Percentiles rank a stretch among this genome's conserved stretches.
These are phyloP conservation scores for Nannochloropsis salina DNA, from an alignment of 108 stramenopile species.

Conservation along the genomic window DNA sequence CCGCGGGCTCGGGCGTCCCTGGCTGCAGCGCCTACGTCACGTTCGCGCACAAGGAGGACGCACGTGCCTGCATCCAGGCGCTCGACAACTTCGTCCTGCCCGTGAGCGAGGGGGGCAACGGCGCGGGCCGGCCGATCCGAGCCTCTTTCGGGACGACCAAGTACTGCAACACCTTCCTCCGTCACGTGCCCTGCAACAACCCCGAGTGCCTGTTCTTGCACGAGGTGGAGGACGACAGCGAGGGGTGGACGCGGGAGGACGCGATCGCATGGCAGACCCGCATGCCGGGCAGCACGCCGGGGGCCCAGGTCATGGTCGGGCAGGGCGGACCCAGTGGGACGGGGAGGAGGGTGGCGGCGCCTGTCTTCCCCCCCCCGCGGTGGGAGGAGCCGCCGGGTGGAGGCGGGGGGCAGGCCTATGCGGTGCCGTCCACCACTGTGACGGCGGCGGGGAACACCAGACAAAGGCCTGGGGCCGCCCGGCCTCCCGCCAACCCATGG, in stretches of 20 bases:
- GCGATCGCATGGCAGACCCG: conserved; percentile 41
- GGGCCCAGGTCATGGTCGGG: conserved; percentile 40
- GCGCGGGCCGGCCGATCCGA: conserved; percentile 81
- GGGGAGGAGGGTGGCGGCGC: conserved; percentile 45
- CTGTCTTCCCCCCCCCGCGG: conserved; percentile 52
- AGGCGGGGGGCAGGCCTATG: background rate
- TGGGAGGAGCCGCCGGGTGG: conserved; percentile 24
- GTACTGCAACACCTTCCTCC: conserved; percentile 95
- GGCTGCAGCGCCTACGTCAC: conserved; percentile 73
- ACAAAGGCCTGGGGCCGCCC: background rate
- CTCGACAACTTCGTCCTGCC: conserved; percentile 33
- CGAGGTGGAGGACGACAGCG: conserved; percentile 87
- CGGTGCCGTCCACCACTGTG: background rate
- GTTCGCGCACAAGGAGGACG: conserved; percentile 78
- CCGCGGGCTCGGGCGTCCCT: conserved; percentile 24
- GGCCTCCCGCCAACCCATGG: background rate
- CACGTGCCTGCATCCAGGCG: conserved; percentile 39
- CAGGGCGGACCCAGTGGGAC: conserved; percentile 52
- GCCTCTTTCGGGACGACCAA: conserved; percentile 97
- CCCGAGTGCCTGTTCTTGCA: conserved; percentile 97
- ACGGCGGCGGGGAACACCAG: conserved; percentile 10
- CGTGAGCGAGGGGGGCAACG: conserved; percentile 75
- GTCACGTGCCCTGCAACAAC: conserved; percentile 89
- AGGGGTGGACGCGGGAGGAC: conserved; percentile 56
- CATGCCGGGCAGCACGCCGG: conserved; percentile 33